A percentile compares a stretch with the other conserved stretches of the same genome.
Conservation (phyloP, 257 asterid genomes). For the Asclepias syriaca region DNA sequence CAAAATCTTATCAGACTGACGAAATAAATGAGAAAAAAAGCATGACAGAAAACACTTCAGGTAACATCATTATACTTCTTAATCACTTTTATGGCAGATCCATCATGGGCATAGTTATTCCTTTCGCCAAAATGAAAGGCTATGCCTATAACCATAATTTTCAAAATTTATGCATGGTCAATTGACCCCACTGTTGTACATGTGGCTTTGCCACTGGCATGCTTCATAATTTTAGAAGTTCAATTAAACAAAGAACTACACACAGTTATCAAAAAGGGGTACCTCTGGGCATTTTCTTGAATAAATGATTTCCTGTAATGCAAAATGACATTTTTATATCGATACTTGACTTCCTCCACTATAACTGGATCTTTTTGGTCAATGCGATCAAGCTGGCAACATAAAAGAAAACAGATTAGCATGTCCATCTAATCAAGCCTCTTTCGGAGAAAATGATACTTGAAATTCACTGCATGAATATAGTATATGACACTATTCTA, state of each 20-base stretch:
- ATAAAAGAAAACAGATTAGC: slow-evolving; percentile 12
- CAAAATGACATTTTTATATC: slow-evolving; percentile 79
- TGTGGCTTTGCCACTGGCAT: too few relatives aligned
- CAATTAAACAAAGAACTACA: background rate
- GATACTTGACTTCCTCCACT: slow-evolving; percentile 87
- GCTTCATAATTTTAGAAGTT: background rate
- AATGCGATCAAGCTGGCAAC: slow-evolving; percentile 72
- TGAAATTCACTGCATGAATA: background rate
- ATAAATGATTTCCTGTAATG: slow-evolving; percentile 95
- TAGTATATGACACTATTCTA: background rate
- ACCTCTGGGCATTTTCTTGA: slow-evolving; percentile 99
- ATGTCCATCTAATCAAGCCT: slow-evolving; percentile 12
- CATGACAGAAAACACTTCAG: background rate
- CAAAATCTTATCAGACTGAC: background rate
- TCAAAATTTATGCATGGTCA: too few relatives aligned
- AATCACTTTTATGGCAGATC: background rate
- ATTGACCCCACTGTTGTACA: too few relatives aligned
- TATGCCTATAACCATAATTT: background rate
- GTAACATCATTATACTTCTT: background rate
- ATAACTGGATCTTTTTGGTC: slow-evolving; percentile 77
- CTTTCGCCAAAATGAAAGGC: background rate
- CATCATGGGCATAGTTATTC: background rate
- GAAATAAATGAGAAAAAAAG: background rate
- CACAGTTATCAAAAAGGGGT: slow-evolving; percentile 12
- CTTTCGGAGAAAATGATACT: background rate